Conservation (phyloP, 1,284 basidiomycete genomes). For the Cryptococcus sp. region DNA sequence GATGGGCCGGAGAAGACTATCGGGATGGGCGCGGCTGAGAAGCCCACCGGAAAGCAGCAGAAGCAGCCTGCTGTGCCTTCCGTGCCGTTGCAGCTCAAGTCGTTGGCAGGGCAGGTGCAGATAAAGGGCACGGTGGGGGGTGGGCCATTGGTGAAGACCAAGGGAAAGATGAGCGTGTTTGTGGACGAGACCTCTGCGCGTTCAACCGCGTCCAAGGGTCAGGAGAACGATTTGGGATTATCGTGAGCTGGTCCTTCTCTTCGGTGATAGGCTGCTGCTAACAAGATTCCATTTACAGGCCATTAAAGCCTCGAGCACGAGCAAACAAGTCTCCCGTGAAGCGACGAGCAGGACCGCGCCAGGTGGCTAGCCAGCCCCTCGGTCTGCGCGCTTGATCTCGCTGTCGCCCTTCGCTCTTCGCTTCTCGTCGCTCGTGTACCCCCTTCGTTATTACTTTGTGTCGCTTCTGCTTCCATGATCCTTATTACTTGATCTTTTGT, state of each 20-base stretch:
- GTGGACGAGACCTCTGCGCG: not conserved
- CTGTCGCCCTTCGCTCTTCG: not conserved
- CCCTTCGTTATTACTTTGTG: not conserved
- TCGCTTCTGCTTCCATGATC: not conserved
- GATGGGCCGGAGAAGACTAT: conserved; percentile 28
- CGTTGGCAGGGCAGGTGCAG: not conserved
- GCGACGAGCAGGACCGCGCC: conserved; percentile 9
- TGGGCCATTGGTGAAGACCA: not conserved
- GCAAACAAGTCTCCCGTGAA: conserved; percentile 7
- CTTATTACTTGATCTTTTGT: not conserved
- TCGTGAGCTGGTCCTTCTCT: conserved; percentile 1
- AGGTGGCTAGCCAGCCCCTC: conserved; percentile 16
- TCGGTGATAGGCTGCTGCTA: not conserved
- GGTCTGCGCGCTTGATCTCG: conserved; percentile 9
- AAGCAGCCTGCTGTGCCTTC: conserved; percentile 1
- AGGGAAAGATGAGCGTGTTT: conserved; percentile 2
- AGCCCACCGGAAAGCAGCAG: not conserved
- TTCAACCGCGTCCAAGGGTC: not conserved
- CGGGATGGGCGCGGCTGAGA: not conserved
- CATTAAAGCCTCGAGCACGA: not conserved
- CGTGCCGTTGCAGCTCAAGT: not conserved
- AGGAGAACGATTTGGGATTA: conserved; percentile 1
- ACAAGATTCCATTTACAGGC: not conserved
- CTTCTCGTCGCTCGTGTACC: not conserved
- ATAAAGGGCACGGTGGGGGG: not conserved